Evolutionary conservation across 441 rosid genomes (phyloP).

Genomic region (Euphorbia celastroides): DNA sequence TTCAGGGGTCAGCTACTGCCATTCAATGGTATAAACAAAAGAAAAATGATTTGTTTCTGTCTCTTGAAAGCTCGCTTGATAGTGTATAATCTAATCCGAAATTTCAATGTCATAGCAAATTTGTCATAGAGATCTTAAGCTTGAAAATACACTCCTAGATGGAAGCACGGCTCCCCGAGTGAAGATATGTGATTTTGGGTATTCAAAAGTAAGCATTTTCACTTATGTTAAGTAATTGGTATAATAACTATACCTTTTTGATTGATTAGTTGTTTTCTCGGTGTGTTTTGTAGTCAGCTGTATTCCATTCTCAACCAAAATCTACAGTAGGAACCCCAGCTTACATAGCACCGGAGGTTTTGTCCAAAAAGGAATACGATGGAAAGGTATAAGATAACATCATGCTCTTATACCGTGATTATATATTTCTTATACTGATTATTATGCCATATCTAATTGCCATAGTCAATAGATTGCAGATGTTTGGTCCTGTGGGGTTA

Average conservation of each 20-base stretch:
- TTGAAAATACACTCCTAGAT: conserved; percentile 80
- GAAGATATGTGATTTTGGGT: conserved; percentile 86
- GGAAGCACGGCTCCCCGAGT: conserved; percentile 70
- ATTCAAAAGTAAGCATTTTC: conserved; percentile 47
- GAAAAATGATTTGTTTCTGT: background rate
- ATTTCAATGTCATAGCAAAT: conserved; percentile 43
- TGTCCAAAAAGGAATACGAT: conserved; percentile 50
- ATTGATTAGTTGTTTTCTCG: conserved; percentile 5
- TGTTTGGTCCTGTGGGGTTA: conserved; percentile 77
- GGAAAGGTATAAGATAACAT: conserved; percentile 37
- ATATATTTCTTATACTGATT: background rate
- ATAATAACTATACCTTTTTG: background rate
- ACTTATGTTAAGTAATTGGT: background rate
- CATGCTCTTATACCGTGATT: too few species aligned
- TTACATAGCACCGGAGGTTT: too few species aligned
- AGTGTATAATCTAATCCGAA: background rate
- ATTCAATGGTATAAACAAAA: conserved; percentile 62
- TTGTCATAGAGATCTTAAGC: conserved; percentile 85
- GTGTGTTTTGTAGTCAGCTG: conserved; percentile 37
- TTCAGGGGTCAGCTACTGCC: conserved; percentile 84
- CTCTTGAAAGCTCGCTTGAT: conserved; percentile 3
- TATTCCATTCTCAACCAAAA: conserved; percentile 70
- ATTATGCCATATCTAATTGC: conserved; percentile 1
- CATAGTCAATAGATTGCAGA: conserved; percentile 42
- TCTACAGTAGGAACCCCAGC: conserved; percentile 67